These are phyloP conservation scores for Suillus variegatus DNA, from an alignment of 768 basidiomycete genomes.

Conservation along the genomic window DNA sequence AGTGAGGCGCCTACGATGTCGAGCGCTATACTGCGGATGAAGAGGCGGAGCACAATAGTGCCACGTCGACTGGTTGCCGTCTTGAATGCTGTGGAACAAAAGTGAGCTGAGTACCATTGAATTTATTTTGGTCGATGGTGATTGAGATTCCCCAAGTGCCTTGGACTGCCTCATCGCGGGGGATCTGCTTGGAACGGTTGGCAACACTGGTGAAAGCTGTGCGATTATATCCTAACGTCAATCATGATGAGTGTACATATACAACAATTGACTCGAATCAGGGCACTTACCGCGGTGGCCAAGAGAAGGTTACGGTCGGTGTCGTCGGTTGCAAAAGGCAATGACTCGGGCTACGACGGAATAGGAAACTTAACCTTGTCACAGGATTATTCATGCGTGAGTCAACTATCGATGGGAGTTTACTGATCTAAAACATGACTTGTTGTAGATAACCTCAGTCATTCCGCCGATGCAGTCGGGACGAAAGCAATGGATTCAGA, in stretches of 20 bases:
- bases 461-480: background rate
- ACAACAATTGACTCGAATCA: background rate
- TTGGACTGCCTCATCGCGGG: background rate
- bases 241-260: background rate
- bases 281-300: background rate
- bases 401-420: background rate
- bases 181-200: background rate
- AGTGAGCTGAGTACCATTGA: background rate
- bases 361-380: background rate
- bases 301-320: background rate
- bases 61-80: background rate
- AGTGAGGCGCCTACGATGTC: background rate
- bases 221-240: background rate
- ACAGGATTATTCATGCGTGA: background rate
- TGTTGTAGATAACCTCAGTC: background rate
- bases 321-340: background rate
- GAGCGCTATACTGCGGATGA: slow-evolving; percentile 2
- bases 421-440: background rate
- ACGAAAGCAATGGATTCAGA: background rate
- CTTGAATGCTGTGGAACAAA: background rate
- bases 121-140: background rate
- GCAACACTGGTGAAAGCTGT: background rate
- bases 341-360: background rate
- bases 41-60: background rate
- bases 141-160: background rate